phyloP scores from a whole-genome alignment of 805 yeast genomes.

The Brettanomyces naardenensis region DNA sequence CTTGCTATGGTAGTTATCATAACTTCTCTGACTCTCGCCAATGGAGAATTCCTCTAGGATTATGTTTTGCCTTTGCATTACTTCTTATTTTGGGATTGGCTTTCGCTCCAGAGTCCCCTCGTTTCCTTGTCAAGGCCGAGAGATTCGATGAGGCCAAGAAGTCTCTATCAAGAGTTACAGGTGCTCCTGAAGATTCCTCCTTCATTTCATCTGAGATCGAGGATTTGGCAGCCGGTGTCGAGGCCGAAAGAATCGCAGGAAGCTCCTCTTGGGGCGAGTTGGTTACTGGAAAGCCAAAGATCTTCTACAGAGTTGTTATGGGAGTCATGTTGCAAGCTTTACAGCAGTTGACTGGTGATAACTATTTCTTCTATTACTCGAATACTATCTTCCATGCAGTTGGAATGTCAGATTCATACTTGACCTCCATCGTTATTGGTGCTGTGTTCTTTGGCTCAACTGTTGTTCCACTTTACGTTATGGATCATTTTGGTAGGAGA shows the following conservation, averaged over 20 bases:
- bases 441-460: conserved; percentile 49
- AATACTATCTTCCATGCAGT: conserved; percentile 50
- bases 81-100: conserved; percentile 42
- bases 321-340: conserved; percentile 54
- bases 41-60: conserved; percentile 60
- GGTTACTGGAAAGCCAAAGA: conserved; percentile 55
- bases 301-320: conserved; percentile 43
- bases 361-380: conserved; percentile 59
- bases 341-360: conserved; percentile 56
- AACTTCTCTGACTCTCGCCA: conserved; percentile 40
- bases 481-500: conserved; percentile 48
- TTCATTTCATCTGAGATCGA: conserved; percentile 47
- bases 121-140: conserved; percentile 46
- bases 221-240: conserved; percentile 50
- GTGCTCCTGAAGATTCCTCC: conserved; percentile 43
- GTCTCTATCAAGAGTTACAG: conserved; percentile 53
- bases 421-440: conserved; percentile 49
- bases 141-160: conserved; percentile 44
- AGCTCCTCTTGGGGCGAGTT: conserved; percentile 58
- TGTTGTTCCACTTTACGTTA: conserved; percentile 39
- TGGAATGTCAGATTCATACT: conserved; percentile 45
- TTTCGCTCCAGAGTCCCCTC: conserved; percentile 64
- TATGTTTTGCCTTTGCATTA: conserved; percentile 44
- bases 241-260: conserved; percentile 55
- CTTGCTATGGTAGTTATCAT: conserved; percentile 54